A percentile compares a stretch with the other conserved stretches of the same genome.
Conservation (phyloP, 2,329 filamentous ascomycete species). For the Fusarium brevicatenulatum region DNA sequence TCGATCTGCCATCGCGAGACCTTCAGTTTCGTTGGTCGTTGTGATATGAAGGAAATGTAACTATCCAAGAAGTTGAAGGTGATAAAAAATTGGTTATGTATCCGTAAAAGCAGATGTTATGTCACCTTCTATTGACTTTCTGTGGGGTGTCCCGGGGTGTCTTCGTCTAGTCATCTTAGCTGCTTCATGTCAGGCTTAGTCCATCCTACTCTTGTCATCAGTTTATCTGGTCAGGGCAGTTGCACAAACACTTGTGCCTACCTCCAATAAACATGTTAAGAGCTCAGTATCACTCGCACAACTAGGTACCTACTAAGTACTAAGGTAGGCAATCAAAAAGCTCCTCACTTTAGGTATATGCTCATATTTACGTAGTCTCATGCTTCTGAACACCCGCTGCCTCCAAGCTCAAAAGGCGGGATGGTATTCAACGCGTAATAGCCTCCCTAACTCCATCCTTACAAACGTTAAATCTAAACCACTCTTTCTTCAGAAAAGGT, state of each 20-base stretch:
- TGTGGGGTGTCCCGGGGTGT: slow-evolving; percentile 39
- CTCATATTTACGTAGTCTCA: neutral
- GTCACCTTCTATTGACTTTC: slow-evolving; percentile 35
- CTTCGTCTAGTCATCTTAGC: slow-evolving; percentile 19
- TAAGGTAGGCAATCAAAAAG: neutral
- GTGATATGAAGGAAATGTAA: neutral
- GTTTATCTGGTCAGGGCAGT: neutral
- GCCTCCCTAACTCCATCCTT: slow-evolving; percentile 4
- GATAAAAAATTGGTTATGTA: slow-evolving; percentile 2
- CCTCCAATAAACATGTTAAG: neutral
- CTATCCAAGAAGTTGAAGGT: slow-evolving; percentile 14
- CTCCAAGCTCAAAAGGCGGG: neutral
- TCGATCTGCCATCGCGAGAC: slow-evolving; percentile 40
- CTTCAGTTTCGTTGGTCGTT: neutral
- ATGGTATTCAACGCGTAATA: neutral
- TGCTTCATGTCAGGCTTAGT: neutral
- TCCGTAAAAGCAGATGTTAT: slow-evolving; percentile 12
- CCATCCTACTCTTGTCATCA: neutral
- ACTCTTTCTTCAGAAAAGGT: slow-evolving; percentile 7
- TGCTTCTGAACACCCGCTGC: neutral
- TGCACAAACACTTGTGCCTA: neutral
- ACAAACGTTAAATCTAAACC: slow-evolving; percentile 19
- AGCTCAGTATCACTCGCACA: neutral
- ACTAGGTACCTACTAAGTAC: too few relatives aligned
- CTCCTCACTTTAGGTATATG: neutral